Percentiles rank a stretch among this genome's conserved stretches.
These are phyloP conservation scores for Mycosphaerella sp. DNA, from an alignment of 2,329 filamentous ascomycete genomes.

Conservation along the genomic window DNA sequence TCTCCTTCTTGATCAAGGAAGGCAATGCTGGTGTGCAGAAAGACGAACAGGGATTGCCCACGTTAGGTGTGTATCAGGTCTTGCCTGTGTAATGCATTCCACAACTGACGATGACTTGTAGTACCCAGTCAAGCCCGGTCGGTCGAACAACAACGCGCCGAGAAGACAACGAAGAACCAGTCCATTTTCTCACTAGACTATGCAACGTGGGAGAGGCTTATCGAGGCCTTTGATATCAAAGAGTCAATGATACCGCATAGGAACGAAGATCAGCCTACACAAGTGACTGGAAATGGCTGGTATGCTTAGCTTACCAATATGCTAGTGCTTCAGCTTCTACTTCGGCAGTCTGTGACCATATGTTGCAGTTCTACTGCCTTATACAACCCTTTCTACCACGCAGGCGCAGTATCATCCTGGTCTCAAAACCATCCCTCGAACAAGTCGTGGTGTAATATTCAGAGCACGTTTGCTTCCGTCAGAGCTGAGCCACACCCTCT, in stretches of 20 bases:
- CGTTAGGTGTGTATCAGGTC: constrained; percentile 57
- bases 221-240: constrained; percentile 68
- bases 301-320: constrained; percentile 46
- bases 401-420: no score
- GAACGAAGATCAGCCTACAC: constrained; percentile 49
- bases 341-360: no score
- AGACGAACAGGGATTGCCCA: constrained; percentile 69
- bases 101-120: constrained; percentile 18
- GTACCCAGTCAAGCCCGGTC: constrained; percentile 44
- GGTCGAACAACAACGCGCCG: constrained; percentile 50
- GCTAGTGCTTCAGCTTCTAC: not conserved
- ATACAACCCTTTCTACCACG: no score
- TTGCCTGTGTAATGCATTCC: constrained; percentile 16
- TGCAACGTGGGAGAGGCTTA: constrained; percentile 71
- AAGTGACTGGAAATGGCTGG: constrained; percentile 58
- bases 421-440: no score
- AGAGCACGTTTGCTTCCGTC: no score
- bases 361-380: no score
- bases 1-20: constrained; percentile 89
- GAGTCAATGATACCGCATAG: constrained; percentile 81
- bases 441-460: no score
- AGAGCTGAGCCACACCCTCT: no score
- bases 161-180: constrained; percentile 58
- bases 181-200: constrained; percentile 86
- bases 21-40: constrained; percentile 67